phyloP scores from a whole-genome alignment of 2,329 filamentous ascomycete species.

The Annulohypoxylon truncatum region DNA sequence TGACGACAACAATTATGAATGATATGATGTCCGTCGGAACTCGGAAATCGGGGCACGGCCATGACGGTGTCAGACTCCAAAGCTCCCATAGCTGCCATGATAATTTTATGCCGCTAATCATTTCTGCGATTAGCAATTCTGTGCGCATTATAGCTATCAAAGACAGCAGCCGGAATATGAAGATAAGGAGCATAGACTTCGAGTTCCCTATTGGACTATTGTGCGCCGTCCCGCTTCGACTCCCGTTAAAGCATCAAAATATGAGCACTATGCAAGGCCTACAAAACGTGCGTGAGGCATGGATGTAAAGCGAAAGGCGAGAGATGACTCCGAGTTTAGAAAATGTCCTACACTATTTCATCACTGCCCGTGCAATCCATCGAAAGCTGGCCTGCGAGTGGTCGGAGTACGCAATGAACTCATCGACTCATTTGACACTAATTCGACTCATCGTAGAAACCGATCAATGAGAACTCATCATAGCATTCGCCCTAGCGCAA shows the following conservation, averaged over 20 bases:
- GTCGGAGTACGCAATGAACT: constrained; percentile 32
- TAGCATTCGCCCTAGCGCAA: constrained; percentile 20
- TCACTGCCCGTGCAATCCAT: neutral
- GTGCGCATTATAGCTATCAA: constrained; percentile 10
- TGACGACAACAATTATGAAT: constrained; percentile 8
- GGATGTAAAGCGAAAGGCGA: constrained; percentile 11
- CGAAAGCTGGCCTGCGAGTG: constrained; percentile 22
- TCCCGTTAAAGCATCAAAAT: neutral
- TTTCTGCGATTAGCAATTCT: constrained; percentile 11
- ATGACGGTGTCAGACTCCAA: neutral
- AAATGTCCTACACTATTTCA: neutral
- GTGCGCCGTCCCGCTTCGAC: neutral
- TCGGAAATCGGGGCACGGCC: constrained; percentile 4
- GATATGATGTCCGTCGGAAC: constrained; percentile 8
- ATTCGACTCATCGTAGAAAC: neutral
- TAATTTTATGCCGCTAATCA: constrained; percentile 14
- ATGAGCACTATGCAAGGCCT: neutral
- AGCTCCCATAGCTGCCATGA: constrained; percentile 9
- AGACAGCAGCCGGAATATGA: neutral
- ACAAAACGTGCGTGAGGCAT: constrained; percentile 5
- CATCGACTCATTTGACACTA: neutral
- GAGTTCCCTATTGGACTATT: neutral
- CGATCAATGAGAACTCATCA: neutral
- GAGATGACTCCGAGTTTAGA: constrained; percentile 11
- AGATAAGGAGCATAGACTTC: neutral